Evolutionary conservation across 176 grass and related monocot genomes (phyloP), one percentile per base, ranked within the genome.

Genomic region (Oryza punctata): DNA sequence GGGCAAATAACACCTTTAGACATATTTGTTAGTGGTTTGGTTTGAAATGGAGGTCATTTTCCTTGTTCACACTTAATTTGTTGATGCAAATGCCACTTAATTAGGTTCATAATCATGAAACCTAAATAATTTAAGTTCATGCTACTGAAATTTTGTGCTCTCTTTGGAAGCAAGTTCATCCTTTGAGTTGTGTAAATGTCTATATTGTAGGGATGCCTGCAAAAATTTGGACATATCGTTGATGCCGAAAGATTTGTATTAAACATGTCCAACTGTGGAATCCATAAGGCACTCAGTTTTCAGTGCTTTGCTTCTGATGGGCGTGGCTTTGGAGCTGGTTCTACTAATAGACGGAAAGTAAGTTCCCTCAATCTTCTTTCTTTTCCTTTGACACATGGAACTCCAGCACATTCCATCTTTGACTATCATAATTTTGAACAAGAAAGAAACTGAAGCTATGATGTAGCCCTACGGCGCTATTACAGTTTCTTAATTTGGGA

Each of bases 281-380:
- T 71, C 29, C 63, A 69, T 10, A 80, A 49, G 37, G n/a, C n/a
- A 15, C 47, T 75, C 49, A 50, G 4, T 37, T 85, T 89, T 52
- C 38, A 23, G 33, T 89, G 82, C 23, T 80, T 80, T 49, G 87
- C 87, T 49, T 74, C 76, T 18, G 7, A 57, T 23, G 82, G 77
- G n/a, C 35, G 69, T 69, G 76, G 76, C 32, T 89, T 84, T 40
- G 70, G 49, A 6, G 18, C 87, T 2, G 69, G 74, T 49, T 80
- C 71, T 35, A 47, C 75, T 23, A 84, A 84, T 49, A 88, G 79
- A 70, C 59, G 50, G 73, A 89, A 84, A 84, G 87, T 89, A 75
- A 35, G 87, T 84, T 74, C 19, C 37, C 12, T 46, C 21, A 47
- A n/a, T 27, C 35, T 27, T 76, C 37, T 76, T 76, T 24, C 26